phyloP scores from a whole-genome alignment of 1,139 yeast species.

The Protomyces inundatus region DNA sequence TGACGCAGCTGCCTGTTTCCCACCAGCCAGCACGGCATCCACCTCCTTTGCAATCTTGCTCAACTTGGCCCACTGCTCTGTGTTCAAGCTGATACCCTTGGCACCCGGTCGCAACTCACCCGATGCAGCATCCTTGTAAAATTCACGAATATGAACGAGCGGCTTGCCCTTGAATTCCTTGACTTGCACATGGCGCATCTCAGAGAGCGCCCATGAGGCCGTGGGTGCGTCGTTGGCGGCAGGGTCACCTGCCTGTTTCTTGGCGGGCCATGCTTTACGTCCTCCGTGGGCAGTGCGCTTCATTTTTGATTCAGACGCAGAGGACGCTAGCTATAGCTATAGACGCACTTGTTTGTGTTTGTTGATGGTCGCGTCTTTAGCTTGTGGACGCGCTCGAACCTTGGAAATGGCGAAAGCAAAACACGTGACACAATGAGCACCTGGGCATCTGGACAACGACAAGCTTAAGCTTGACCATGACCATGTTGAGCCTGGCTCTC shows the following conservation, averaged over 20 bases:
- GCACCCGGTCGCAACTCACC: neutral
- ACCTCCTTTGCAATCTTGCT: neutral
- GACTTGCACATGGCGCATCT: constrained; percentile 19
- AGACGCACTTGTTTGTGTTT: no score
- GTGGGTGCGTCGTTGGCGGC: neutral
- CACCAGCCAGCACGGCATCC: neutral
- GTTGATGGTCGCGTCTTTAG: no score
- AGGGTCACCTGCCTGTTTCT: neutral
- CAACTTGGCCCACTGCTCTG: constrained; percentile 34
- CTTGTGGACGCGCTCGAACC: no score
- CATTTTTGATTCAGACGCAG: neutral
- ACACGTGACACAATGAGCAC: no score
- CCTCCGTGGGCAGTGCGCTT: neutral
- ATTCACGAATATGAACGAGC: neutral
- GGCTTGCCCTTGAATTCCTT: neutral
- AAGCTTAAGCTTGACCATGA: no score
- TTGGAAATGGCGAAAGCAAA: no score
- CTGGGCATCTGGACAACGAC: no score
- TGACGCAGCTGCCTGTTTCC: neutral
- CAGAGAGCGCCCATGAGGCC: neutral
- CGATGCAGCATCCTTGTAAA: neutral
- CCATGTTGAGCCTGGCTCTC: no score
- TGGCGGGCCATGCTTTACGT: neutral
- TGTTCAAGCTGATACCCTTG: constrained; percentile 23
- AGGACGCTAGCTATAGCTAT: no score